These are phyloP conservation scores for Aspergillus flavus DNA, from an alignment of 2,329 filamentous ascomycete species.

Conservation along the genomic window DNA sequence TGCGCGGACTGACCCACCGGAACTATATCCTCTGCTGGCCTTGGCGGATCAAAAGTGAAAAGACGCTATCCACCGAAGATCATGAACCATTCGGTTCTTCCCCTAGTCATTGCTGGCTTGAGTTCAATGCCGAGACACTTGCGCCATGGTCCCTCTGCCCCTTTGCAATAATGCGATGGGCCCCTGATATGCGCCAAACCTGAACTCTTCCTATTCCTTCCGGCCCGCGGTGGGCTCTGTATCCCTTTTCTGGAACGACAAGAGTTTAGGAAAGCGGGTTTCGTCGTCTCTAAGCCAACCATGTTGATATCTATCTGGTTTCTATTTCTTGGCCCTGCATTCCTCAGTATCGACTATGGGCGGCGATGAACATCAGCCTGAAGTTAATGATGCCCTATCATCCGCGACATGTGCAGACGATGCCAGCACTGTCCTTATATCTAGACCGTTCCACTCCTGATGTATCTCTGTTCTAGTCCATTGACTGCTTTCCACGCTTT, in stretches of 20 bases:
- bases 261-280: conserved; percentile 10
- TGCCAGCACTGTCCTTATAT: conserved; percentile 10
- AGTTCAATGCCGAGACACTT: conserved; percentile 5
- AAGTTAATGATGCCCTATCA: conserved; percentile 10
- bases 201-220: conserved; percentile 13
- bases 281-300: conserved; percentile 15
- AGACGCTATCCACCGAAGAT: conserved; percentile 8
- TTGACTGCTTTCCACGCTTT: conserved; percentile 3
- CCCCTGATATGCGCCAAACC: conserved; percentile 17
- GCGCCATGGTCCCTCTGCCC: conserved; percentile 9
- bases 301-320: conserved; percentile 7
- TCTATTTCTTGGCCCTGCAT: conserved; percentile 12
- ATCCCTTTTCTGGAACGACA: conserved; percentile 10
- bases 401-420: conserved; percentile 12
- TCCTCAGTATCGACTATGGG: conserved; percentile 4
- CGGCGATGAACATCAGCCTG: conserved; percentile 7
- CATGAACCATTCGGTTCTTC: conserved; percentile 6
- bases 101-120: conserved; percentile 3
- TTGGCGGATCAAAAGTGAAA: conserved; percentile 8
- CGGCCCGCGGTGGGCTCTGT: conserved; percentile 9
- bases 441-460: neutral
- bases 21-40: conserved; percentile 1
- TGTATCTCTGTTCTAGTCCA: conserved; percentile 9
- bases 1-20: conserved; percentile 10
- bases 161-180: conserved; percentile 8